Conservation (phyloP, 805 yeast genomes). For the Candida sakaeoensis region DNA sequence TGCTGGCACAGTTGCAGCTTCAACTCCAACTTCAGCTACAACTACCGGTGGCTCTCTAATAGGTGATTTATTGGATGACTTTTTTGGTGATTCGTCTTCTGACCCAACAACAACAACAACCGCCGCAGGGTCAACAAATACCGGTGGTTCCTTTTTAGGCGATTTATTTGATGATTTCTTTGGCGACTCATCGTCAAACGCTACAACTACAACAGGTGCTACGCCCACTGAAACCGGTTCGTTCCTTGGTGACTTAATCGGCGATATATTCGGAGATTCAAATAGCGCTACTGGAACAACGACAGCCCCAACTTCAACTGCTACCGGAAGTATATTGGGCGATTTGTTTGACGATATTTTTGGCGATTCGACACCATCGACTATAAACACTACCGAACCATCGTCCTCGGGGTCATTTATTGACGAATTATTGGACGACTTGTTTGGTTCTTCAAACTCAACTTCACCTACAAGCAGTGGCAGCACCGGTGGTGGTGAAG, state of each 20-base stretch:
- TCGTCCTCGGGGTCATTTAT: slow-evolving; percentile 8
- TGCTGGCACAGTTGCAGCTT: background rate
- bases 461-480: background rate
- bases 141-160: slow-evolving; percentile 2
- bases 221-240: background rate
- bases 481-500: slow-evolving; percentile 3
- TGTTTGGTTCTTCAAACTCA: slow-evolving; percentile 2
- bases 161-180: slow-evolving; percentile 6
- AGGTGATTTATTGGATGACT: slow-evolving; percentile 1
- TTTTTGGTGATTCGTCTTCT: slow-evolving; percentile 1
- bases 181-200: background rate
- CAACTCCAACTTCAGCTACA: background rate
- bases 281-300: background rate
- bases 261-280: slow-evolving; percentile 4
- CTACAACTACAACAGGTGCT: slow-evolving; percentile 1
- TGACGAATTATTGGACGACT: slow-evolving; percentile 5
- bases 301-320: background rate
- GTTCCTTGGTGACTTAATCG: background rate
- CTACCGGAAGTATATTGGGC: slow-evolving; percentile 2
- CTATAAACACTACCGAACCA: background rate
- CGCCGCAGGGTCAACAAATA: background rate
- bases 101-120: background rate
- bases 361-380: slow-evolving; percentile 1
- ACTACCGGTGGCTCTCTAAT: background rate
- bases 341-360: slow-evolving; percentile 7